A percentile compares a stretch with the other conserved stretches of the same genome.
phyloP scores from a whole-genome alignment of 441 rosid species.

The Raphanus hybrid region DNA sequence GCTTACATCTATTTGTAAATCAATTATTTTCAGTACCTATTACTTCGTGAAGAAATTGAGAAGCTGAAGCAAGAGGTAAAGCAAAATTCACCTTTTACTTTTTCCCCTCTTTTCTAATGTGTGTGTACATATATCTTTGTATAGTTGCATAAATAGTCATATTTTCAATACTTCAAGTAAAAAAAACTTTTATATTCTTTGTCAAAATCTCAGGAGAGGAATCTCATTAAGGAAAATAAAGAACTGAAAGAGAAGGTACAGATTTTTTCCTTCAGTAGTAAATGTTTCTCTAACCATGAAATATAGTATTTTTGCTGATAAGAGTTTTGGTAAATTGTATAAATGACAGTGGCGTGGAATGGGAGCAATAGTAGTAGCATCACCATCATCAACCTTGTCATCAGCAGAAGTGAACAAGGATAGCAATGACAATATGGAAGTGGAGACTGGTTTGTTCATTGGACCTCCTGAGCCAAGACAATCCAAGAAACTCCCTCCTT shows the following conservation, averaged over 20 bases:
- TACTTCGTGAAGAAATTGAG: slow-evolving; percentile 59
- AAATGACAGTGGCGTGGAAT: slow-evolving; percentile 24
- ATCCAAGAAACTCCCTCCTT: slow-evolving; percentile 10
- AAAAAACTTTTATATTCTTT: not conserved
- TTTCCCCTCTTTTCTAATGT: not conserved
- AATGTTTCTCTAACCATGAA: slow-evolving; percentile 1
- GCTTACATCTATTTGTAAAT: slow-evolving; percentile 1
- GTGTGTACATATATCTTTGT: not conserved
- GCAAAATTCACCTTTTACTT: not conserved
- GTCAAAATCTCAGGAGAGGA: slow-evolving; percentile 34
- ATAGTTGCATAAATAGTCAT: not conserved
- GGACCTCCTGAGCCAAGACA: slow-evolving; percentile 63
- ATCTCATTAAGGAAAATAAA: slow-evolving; percentile 36
- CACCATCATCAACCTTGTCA: slow-evolving; percentile 33
- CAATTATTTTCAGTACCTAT: slow-evolving; percentile 53
- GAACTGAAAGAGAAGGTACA: slow-evolving; percentile 39
- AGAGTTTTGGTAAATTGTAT: slow-evolving; percentile 17
- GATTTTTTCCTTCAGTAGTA: not conserved
- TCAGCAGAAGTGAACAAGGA: slow-evolving; percentile 30
- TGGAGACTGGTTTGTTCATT: slow-evolving; percentile 69
- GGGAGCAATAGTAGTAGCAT: slow-evolving; percentile 33
- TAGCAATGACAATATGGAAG: slow-evolving; percentile 48
- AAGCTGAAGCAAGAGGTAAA: slow-evolving; percentile 68
- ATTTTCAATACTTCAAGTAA: slow-evolving; percentile 1
- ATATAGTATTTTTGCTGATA: not conserved